These are phyloP conservation scores for Solanum chaucha DNA, from an alignment of 257 asterid genomes.

Conservation along the genomic window DNA sequence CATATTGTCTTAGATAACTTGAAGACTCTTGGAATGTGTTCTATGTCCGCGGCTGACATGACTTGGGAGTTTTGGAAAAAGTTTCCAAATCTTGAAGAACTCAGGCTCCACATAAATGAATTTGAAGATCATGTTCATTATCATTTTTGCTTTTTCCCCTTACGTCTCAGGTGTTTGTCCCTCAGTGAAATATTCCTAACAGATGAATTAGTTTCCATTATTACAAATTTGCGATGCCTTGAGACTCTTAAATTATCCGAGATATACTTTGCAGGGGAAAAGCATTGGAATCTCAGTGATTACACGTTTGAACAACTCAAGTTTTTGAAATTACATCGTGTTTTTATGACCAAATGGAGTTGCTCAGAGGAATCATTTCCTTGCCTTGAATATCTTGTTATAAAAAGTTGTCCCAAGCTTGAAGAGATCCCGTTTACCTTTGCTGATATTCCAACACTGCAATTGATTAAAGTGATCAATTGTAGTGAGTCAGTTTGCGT, in stretches of 20 bases:
- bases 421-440: no score
- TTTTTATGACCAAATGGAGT: neutral
- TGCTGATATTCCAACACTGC: no score
- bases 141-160: no score
- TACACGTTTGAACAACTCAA: accelerated
- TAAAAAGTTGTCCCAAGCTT: neutral
- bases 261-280: neutral
- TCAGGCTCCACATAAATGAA: no score
- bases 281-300: neutral
- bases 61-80: no score
- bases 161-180: neutral
- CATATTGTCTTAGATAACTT: no score
- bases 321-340: neutral
- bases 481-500: no score
- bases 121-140: no score
- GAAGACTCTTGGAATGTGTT: no score
- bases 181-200: neutral
- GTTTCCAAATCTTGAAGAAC: no score
- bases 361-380: neutral
- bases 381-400: neutral
- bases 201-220: neutral
- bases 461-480: no score
- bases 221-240: neutral
- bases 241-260: neutral
- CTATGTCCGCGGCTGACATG: no score